Base-by-base conservation (phyloP, 2,329 filamentous ascomycete genomes). In the Aspergillus sp. region DNA sequence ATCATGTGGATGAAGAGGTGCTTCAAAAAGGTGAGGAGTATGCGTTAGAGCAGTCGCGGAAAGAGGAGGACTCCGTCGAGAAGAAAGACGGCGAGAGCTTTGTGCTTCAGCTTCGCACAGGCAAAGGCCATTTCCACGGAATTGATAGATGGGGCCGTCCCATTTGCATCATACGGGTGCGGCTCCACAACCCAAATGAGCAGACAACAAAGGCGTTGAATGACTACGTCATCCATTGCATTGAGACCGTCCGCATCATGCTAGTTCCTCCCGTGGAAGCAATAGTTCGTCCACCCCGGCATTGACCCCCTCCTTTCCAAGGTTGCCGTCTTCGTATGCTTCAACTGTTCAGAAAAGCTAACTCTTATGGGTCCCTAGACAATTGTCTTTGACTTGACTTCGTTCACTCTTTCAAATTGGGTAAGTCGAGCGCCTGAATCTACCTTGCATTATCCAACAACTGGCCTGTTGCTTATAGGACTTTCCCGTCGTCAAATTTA, bases 371-470 rank as follows among this genome's bases (percentile, higher is more conserved):
- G 22, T 36, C 24, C 11, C 32, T 18, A 55, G 54, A 51, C 54
- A 34, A 85, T 98, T 61, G 78, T 98, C 38, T 98, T 98, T 69
- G 93, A 98, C 72, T 92, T 98, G 90, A 96, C 90, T 3, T 86
- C 88, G 52, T 97, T 97, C 73, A 90, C 89, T 22, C 22, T 22
- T 22, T 22, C 22, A 22, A 22, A 22, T 22, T 22, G 22, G 22
- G 22, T 22, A 22, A 22, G 22, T 22, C 22, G 22, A 22, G 22
- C 22, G 22, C 22, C 22, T 22, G 22, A 22, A 22, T 22, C 22
- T 22, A 22, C 22, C 22, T 22, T 22, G 22, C 22, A 22, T 22
- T 22, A 22, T 22, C 22, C 22, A 22, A 22, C 22, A 22, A 22
- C 22, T 22, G 22, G 22, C 22, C 22, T 22, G 22, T 22, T 22